Conservation (phyloP, 2,329 filamentous ascomycete species). For the Sporothrix inflata region DNA sequence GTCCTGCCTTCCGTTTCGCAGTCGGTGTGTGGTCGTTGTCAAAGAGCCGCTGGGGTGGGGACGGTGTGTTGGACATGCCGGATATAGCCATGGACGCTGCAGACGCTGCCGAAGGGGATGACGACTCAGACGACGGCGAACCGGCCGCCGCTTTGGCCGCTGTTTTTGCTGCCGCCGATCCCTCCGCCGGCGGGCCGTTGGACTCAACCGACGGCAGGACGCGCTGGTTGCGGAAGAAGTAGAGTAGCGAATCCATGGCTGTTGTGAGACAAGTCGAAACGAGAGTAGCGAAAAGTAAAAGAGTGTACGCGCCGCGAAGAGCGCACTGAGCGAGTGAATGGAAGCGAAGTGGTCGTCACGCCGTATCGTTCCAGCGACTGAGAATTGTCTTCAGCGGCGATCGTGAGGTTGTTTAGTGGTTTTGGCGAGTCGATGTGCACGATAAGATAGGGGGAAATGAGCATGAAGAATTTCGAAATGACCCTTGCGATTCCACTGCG, state of each 20-base stretch:
- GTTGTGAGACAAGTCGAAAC: background rate
- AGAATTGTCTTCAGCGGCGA: background rate
- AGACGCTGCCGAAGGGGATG: background rate
- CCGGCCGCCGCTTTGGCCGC: background rate
- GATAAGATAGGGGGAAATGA: conserved; percentile 12
- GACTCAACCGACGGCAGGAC: conserved; percentile 11
- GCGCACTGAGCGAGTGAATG: conserved; percentile 8
- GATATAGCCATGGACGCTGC: background rate
- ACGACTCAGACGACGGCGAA: conserved; percentile 3
- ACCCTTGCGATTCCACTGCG: background rate
- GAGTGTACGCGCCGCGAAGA: background rate
- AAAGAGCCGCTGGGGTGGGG: conserved; percentile 3
- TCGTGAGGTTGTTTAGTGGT: background rate
- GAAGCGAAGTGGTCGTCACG: background rate
- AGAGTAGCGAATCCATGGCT: conserved; percentile 25
- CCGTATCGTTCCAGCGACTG: background rate
- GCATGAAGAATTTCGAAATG: conserved; percentile 6
- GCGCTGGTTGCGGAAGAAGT: conserved; percentile 26
- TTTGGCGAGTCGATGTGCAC: background rate
- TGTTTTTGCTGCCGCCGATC: background rate
- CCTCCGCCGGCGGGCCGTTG: background rate
- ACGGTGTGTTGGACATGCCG: conserved; percentile 9
- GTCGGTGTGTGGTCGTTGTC: conserved; percentile 3
- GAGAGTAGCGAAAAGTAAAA: background rate
- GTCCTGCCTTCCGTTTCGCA: conserved; percentile 18